Base-by-base conservation (phyloP, 2,329 filamentous ascomycete species). In the Trichocomaceae sp. region DNA sequence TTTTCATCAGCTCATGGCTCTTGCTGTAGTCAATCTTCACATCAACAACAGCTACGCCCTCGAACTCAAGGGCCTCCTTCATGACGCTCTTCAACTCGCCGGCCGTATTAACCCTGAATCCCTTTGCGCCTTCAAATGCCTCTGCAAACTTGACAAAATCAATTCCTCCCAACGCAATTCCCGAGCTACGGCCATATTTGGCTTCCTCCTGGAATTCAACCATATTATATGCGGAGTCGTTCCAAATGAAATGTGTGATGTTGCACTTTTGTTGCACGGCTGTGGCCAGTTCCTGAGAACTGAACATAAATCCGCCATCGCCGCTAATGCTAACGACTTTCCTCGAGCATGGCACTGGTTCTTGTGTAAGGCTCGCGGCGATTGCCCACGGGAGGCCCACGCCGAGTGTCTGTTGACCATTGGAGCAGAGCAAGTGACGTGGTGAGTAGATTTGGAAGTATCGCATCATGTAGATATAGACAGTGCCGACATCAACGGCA, bases 161-260 rank as follows among this genome's bases (percentile, higher is more conserved):
- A 17, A 56, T 47, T 1, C 54, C 54, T 12, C 54, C 54, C 2
- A 56, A 19, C 22, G 48, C 52, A 15, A 56, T 56, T 4, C 54
- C 54, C 1, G 54, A 56, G 5, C 54, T 56, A n/a, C 54, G 54
- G 3, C 54, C 54, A 13, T 56, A 56, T 12, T 56, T 56, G 20
- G 54, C 54, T 15, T 56, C 54, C 45, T 56, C 54, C 50, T 56
- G 54, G 15, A 56, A 56, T 13, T 56, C 54, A 8, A 56, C 54
- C 54, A 56, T 56, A 29, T 56, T 56, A 20, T 56, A 56, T 3
- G 33, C 49, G 1, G 54, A 56, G 39, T 56, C 54, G 5, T 56
- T 56, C 54, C 54, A 56, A 37, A 56, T 56, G 20, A 56, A 56
- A 35, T 56, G 54, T 7, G 54, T 56, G n/a, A 56, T 56, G 15